Evolutionary conservation across 495 filamentous ascomycete species (phyloP).

Genomic region (Neurospora sp.): DNA sequence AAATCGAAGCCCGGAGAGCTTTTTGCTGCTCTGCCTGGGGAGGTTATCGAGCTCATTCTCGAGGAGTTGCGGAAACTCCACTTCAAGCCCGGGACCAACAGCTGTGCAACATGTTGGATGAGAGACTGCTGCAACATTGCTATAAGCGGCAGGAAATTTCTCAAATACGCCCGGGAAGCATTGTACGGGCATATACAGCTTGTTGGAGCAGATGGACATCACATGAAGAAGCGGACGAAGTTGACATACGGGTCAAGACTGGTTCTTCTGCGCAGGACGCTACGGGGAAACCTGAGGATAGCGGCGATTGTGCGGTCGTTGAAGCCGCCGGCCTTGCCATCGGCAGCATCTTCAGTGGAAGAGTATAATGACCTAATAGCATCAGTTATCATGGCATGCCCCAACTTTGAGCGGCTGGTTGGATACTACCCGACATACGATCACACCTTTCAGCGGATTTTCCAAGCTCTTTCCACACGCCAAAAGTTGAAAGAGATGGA

Average conservation of each 20-base stretch:
- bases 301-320: constrained; percentile 66
- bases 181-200: constrained; percentile 67
- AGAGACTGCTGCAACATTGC: constrained; percentile 61
- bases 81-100: constrained; percentile 28
- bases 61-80: constrained; percentile 38
- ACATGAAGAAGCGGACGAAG: constrained; percentile 58
- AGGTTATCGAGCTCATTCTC: constrained; percentile 46
- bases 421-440: constrained; percentile 63
- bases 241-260: constrained; percentile 57
- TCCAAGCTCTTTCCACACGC: constrained; percentile 70
- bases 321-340: constrained; percentile 58
- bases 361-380: constrained; percentile 64
- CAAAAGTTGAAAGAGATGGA: constrained; percentile 64
- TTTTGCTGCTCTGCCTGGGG: constrained; percentile 45
- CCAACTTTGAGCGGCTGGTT: constrained; percentile 66
- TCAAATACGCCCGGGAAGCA: constrained; percentile 52
- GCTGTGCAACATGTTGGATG: constrained; percentile 70
- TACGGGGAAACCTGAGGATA: constrained; percentile 58
- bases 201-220: constrained; percentile 54
- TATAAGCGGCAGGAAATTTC: constrained; percentile 56
- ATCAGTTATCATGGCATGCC: constrained; percentile 75
- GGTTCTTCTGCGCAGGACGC: constrained; percentile 64
- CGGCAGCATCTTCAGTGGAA: constrained; percentile 36
- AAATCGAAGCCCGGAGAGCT: constrained; percentile 35
- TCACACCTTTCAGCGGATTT: constrained; percentile 63